phyloP scores from a whole-genome alignment of 495 filamentous ascomycete species.

The Neurospora sp. region DNA sequence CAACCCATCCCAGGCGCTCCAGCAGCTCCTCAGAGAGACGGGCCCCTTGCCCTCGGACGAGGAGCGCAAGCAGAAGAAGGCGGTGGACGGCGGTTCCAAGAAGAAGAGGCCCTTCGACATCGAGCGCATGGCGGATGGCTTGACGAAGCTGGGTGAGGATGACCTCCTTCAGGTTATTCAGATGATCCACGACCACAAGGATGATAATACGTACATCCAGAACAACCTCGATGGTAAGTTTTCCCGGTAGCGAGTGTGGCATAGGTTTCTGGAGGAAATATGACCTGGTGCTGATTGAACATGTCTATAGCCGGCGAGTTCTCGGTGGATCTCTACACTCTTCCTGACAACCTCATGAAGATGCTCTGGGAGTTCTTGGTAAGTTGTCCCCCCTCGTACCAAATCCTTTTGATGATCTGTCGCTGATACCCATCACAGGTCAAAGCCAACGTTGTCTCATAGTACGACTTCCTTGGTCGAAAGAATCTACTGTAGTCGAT shows the following conservation, averaged over 20 bases:
- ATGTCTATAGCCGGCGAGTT: slow-evolving; percentile 77
- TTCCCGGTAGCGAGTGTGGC: neutral
- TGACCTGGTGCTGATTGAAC: neutral
- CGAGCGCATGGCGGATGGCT: slow-evolving; percentile 83
- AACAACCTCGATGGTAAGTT: slow-evolving; percentile 86
- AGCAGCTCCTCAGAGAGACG: slow-evolving; percentile 64
- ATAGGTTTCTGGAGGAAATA: neutral
- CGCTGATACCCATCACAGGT: slow-evolving; percentile 7
- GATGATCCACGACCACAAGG: slow-evolving; percentile 96
- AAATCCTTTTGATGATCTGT: neutral
- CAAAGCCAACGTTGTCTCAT: slow-evolving; percentile 15
- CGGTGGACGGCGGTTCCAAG: slow-evolving; percentile 53
- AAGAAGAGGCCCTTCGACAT: slow-evolving; percentile 84
- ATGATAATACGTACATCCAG: slow-evolving; percentile 83
- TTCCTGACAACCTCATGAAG: slow-evolving; percentile 72
- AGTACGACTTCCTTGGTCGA: neutral
- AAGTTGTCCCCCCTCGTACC: slow-evolving; percentile 7
- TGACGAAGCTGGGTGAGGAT: slow-evolving; percentile 34
- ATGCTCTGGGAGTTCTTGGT: slow-evolving; percentile 84
- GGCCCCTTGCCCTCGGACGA: slow-evolving; percentile 75
- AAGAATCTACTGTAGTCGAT: neutral
- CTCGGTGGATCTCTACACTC: slow-evolving; percentile 93
- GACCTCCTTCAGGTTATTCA: slow-evolving; percentile 91
- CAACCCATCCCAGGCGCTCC: slow-evolving; percentile 77
- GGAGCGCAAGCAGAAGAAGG: slow-evolving; percentile 49